phyloP scores from a whole-genome alignment of 257 asterid genomes.

The Salvia hispanica region DNA sequence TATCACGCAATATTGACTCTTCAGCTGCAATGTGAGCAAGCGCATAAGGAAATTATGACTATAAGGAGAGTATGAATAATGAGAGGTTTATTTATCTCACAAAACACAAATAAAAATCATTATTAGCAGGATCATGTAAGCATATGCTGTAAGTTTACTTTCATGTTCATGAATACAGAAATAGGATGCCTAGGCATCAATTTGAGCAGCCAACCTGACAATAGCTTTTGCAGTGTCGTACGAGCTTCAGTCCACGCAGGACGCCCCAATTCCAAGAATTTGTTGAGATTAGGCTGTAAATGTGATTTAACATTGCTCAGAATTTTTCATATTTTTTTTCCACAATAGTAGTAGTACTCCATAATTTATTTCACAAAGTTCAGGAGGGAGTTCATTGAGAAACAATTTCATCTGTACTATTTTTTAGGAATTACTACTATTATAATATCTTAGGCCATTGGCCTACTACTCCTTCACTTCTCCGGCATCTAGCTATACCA shows the following conservation, averaged over 20 bases:
- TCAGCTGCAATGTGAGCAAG: slow-evolving; percentile 51
- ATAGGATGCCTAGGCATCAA: slow-evolving; percentile 10
- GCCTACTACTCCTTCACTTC: no score
- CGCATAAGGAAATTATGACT: slow-evolving; percentile 12
- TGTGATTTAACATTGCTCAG: slow-evolving; percentile 23
- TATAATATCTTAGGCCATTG: background rate
- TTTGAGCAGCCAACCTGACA: slow-evolving; percentile 60
- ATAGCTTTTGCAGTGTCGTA: slow-evolving; percentile 70
- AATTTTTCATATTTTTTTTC: background rate
- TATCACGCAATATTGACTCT: slow-evolving; percentile 80
- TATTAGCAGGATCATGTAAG: slow-evolving; percentile 19
- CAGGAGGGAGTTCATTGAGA: background rate
- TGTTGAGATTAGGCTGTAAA: slow-evolving; percentile 76
- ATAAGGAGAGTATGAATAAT: background rate
- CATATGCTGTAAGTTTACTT: slow-evolving; percentile 4
- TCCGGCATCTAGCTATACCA: slow-evolving; percentile 14
- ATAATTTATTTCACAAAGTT: background rate
- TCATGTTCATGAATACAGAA: background rate
- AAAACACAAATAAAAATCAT: slow-evolving; percentile 13
- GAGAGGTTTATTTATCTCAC: slow-evolving; percentile 8
- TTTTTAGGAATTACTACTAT: slow-evolving; percentile 6
- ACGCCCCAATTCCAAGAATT: slow-evolving; percentile 78
- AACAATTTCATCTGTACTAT: background rate
- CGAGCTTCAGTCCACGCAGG: slow-evolving; percentile 99
- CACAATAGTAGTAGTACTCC: no score